Percentiles rank a stretch among this genome's conserved stretches.
These are phyloP conservation scores for Trypanosoma grayi DNA, from an alignment of 208 protist species.

Conservation along the genomic window DNA sequence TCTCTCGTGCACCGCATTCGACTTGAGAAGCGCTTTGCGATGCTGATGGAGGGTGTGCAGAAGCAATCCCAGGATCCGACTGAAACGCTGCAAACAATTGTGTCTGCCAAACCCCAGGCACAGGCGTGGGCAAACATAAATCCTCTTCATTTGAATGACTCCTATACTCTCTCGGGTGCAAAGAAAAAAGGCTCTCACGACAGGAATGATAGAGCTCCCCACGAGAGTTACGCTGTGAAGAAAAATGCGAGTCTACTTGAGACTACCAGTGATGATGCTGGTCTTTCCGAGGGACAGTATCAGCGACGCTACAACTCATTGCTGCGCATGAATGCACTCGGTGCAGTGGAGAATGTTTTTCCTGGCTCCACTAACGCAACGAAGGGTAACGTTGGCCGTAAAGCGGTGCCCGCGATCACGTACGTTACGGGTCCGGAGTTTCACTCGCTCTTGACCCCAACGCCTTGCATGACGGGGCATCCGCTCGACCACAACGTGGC, in stretches of 20 bases:
- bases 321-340: not conserved
- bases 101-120: too few species aligned
- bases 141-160: not conserved
- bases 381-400: not conserved
- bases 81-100: too few species aligned
- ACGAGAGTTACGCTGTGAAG: not conserved
- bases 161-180: not conserved
- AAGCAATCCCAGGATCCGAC: too few species aligned
- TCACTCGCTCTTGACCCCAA: not conserved
- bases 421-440: not conserved
- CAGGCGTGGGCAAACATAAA: not conserved
- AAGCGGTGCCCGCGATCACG: not conserved
- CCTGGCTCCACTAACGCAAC: not conserved
- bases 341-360: not conserved
- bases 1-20: not conserved
- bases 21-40: not conserved
- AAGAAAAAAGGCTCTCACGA: not conserved
- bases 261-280: not conserved
- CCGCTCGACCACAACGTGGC: not conserved
- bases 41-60: not conserved
- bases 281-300: not conserved
- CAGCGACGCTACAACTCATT: conserved; percentile 14
- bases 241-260: not conserved
- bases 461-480: not conserved
- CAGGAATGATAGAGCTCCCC: not conserved